These are phyloP conservation scores for Wakefieldia striispora DNA, from an alignment of 768 basidiomycete species.

Conservation along the genomic window DNA sequence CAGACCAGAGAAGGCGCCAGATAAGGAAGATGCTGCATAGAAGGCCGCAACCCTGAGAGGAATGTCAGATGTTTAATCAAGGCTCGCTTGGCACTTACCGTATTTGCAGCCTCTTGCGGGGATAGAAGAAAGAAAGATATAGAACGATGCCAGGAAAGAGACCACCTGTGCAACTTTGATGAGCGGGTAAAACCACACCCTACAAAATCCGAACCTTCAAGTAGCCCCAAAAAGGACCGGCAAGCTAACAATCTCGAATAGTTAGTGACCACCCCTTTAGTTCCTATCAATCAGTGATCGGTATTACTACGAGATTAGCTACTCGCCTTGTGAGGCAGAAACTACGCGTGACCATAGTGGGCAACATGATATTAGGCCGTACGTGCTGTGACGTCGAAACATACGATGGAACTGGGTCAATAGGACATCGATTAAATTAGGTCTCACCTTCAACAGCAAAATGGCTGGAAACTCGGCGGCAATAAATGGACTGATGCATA, in stretches of 20 bases:
- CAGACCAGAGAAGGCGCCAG: constrained; percentile 63
- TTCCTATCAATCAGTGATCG: not conserved
- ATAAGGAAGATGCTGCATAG: constrained; percentile 46
- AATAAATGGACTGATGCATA: constrained; percentile 42
- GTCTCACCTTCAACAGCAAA: constrained; percentile 47
- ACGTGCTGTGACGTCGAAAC: constrained; percentile 23
- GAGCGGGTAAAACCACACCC: not conserved
- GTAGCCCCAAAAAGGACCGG: constrained; percentile 49
- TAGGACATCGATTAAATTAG: not conserved
- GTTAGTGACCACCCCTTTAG: constrained; percentile 42
- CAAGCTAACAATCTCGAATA: constrained; percentile 54
- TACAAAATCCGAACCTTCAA: constrained; percentile 47
- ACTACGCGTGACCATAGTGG: constrained; percentile 56
- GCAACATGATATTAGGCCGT: constrained; percentile 57
- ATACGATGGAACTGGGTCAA: not conserved
- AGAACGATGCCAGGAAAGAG: constrained; percentile 57
- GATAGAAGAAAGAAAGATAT: constrained; percentile 52
- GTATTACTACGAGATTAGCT: not conserved
- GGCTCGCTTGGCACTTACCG: constrained; percentile 4
- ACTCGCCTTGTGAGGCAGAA: constrained; percentile 54
- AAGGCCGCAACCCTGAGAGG: constrained; percentile 37
- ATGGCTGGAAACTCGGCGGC: constrained; percentile 59
- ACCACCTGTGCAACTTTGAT: constrained; percentile 39
- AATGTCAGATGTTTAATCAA: not conserved
- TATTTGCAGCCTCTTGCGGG: constrained; percentile 28